phyloP scores from a whole-genome alignment of 495 filamentous ascomycete genomes.

The Delitschia confertaspora region DNA sequence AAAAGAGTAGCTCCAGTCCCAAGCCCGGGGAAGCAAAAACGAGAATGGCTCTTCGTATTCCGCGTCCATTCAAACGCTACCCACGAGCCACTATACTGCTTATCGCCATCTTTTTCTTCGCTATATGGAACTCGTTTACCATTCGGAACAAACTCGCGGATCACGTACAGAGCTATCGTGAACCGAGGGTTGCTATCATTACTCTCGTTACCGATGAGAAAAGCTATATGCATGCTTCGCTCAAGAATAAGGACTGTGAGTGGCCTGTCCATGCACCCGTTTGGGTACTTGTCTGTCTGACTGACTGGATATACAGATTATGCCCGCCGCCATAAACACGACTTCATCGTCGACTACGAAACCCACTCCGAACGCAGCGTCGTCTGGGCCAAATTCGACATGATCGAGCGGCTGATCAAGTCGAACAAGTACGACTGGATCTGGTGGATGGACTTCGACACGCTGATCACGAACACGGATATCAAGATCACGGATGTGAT shows the following conservation, averaged over 20 bases:
- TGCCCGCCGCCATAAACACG: conserved; percentile 24
- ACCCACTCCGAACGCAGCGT: conserved; percentile 12
- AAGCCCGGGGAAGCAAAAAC: no score
- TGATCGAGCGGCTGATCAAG: conserved; percentile 28
- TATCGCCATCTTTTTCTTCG: no score
- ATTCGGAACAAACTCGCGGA: no score
- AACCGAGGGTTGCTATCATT: conserved; percentile 22
- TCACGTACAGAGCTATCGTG: no score
- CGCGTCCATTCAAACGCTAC: no score
- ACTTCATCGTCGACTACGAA: conserved; percentile 29
- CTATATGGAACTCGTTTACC: no score
- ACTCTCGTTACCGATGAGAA: conserved; percentile 24
- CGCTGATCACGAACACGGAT: conserved; percentile 20
- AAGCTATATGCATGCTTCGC: conserved; percentile 23
- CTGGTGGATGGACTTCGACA: conserved; percentile 31
- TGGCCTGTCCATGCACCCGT: neutral
- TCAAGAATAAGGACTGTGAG: conserved; percentile 28
- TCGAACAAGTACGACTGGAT: conserved; percentile 30
- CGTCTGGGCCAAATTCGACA: conserved; percentile 28
- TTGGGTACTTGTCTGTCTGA: no score
- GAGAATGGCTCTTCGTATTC: no score
- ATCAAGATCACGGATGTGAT: conserved; percentile 26
- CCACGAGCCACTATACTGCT: no score
- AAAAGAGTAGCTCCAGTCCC: no score
- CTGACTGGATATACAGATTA: conserved; percentile 17